These are phyloP conservation scores for Fusarium torulosum DNA, from an alignment of 2,329 filamentous ascomycete species.

Conservation along the genomic window DNA sequence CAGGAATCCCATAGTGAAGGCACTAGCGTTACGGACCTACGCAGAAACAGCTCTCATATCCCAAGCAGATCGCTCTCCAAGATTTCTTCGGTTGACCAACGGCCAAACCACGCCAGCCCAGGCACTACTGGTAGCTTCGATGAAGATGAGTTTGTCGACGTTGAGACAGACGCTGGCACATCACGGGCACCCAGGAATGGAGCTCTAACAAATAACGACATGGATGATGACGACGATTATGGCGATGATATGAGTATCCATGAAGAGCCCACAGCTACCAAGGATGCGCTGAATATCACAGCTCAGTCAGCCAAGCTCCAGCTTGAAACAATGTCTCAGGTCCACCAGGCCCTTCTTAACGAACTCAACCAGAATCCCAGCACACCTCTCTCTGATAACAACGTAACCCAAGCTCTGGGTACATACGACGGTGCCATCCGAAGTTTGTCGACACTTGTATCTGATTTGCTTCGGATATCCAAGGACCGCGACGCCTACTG, in stretches of 20 bases:
- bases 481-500: constrained; percentile 95
- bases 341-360: constrained; percentile 82
- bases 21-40: constrained; percentile 63
- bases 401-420: constrained; percentile 79
- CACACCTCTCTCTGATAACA: constrained; percentile 79
- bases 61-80: constrained; percentile 49
- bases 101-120: constrained; percentile 54
- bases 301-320: constrained; percentile 95
- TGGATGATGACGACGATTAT: constrained; percentile 82
- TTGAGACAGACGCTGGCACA: constrained; percentile 59
- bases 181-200: constrained; percentile 55
- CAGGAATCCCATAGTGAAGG: constrained; percentile 64
- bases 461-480: constrained; percentile 90
- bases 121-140: constrained; percentile 64
- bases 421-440: constrained; percentile 92
- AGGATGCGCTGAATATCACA: constrained; percentile 96
- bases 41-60: constrained; percentile 61
- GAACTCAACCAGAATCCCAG: constrained; percentile 76
- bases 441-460: constrained; percentile 85
- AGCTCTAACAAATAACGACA: constrained; percentile 55
- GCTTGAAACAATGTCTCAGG: constrained; percentile 87
- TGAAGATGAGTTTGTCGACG: constrained; percentile 66
- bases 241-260: constrained; percentile 79
- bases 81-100: constrained; percentile 49
- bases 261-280: constrained; percentile 79